These are phyloP conservation scores for Rubroboletus pulcherrimus DNA, from an alignment of 768 basidiomycete species.

Conservation along the genomic window DNA sequence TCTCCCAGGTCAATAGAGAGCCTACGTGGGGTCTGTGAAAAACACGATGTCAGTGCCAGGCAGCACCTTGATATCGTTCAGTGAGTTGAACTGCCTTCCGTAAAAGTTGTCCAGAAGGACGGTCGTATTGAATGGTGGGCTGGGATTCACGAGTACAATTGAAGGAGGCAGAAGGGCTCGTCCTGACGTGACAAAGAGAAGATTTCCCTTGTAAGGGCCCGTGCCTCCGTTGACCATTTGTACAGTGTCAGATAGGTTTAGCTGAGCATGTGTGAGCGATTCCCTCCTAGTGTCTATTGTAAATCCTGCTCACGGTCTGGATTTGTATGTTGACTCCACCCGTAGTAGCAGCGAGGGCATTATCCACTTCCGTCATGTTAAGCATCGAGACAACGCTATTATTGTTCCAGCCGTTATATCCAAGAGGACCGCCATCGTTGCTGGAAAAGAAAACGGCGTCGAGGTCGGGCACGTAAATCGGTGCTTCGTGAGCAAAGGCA, in stretches of 20 bases:
- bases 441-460: constrained; percentile 72
- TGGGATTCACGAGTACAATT: constrained; percentile 61
- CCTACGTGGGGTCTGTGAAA: constrained; percentile 71
- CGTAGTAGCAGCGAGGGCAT: constrained; percentile 35
- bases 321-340: constrained; percentile 35
- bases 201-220: constrained; percentile 53
- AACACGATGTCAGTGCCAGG: constrained; percentile 62
- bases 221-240: constrained; percentile 74
- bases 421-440: constrained; percentile 63
- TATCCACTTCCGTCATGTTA: constrained; percentile 52
- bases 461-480: constrained; percentile 61
- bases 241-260: constrained; percentile 52
- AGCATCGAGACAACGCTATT: constrained; percentile 65
- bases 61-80: constrained; percentile 76
- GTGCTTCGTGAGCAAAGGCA: constrained; percentile 79
- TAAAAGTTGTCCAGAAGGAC: constrained; percentile 73
- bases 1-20: constrained; percentile 2
- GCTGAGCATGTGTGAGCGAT: constrained; percentile 33
- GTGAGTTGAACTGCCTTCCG: constrained; percentile 77
- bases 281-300: not conserved
- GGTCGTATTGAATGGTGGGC: constrained; percentile 60
- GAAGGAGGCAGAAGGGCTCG: constrained; percentile 60
- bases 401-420: constrained; percentile 58
- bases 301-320: constrained; percentile 29
- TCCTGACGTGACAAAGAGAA: constrained; percentile 64